Base-by-base conservation (phyloP, 192 early-diverging fungal genomes). In the Fimicolochytrium jonesii region DNA sequence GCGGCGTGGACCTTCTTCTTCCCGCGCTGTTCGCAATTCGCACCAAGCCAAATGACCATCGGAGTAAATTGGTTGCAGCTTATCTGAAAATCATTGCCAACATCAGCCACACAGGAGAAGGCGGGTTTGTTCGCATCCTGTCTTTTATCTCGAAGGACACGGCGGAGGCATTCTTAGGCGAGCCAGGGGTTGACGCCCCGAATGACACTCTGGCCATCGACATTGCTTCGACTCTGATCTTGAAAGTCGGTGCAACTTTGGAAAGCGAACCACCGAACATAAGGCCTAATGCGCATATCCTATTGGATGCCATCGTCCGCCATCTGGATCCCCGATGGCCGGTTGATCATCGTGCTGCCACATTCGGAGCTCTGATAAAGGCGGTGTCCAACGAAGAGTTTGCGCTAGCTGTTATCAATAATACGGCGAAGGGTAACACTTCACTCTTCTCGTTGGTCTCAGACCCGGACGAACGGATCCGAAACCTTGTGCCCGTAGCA, bases 291-390 rank as follows among this genome's bases (percentile, higher is more conserved):
- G 64, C 64, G 9, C 3, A 48, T 17, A 26, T 51, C 55, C 33
- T 58, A 20, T 29, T 68, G 28, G 53, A 63, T 34, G 26, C 29
- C 29, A 13, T 53, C 25, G 31, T 33, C 13, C 23, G 48, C 18
- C 35, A 33, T 17, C 59, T 66, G 7, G 29, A 35, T 0, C n/a
- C 51, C 22, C 18, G 23, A 5, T 22, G 39, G 10, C 9, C 32
- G 22, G 35, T 18, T 30, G 26, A 11, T 4, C 30, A 70, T 10
- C 73, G 73, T 13, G 33, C 59, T 17, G 35, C 64, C 18, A 39
- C 58, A 4, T 36, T 75, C 30, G 55, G 60, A 22, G 52, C 32
- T 11, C 39, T 70, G 9, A 70, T 70, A 10, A 60, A 60, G 44
- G 54, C 61, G n/a, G 32, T 64, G 18, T 51, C 32, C 0, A 59